A percentile compares a stretch with the other conserved stretches of the same genome.
These are phyloP conservation scores for Mrakia blollopis DNA, from an alignment of 768 basidiomycete species.

Conservation along the genomic window DNA sequence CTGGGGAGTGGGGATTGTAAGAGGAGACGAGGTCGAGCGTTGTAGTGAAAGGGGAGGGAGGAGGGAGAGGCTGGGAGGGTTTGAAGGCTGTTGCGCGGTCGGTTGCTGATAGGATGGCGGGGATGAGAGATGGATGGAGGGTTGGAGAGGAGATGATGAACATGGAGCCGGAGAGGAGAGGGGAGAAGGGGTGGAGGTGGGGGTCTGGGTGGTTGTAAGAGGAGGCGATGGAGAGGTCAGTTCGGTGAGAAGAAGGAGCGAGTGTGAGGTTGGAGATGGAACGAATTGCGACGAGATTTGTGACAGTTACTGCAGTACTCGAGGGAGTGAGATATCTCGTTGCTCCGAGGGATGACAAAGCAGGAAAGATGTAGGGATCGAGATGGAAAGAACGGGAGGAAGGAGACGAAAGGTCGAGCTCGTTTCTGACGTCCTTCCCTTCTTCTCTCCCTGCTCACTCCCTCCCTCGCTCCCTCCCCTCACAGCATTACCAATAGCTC, in stretches of 20 bases:
- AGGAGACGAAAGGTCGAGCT: neutral
- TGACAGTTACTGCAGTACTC: no score
- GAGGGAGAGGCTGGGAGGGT: neutral
- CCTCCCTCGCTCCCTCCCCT: neutral
- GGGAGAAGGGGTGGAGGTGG: neutral
- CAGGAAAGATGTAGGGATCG: neutral
- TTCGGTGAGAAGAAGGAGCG: no score
- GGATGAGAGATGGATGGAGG: slow-evolving; percentile 11
- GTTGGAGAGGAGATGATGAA: slow-evolving; percentile 10
- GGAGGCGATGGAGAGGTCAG: neutral
- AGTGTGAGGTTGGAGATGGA: neutral
- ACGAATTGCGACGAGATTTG: neutral
- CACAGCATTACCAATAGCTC: neutral
- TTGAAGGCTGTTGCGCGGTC: slow-evolving; percentile 28
- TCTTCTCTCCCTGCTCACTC: no score
- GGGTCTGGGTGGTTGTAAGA: neutral
- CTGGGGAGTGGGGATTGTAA: neutral
- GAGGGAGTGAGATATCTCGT: no score
- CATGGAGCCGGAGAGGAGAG: slow-evolving; percentile 22
- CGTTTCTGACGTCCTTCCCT: neutral
- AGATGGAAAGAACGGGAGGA: neutral
- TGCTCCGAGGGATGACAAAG: neutral
- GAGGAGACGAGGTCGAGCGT: neutral
- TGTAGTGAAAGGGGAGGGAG: slow-evolving; percentile 6
- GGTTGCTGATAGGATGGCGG: slow-evolving; percentile 10